phyloP scores from a whole-genome alignment of 805 yeast species.

The Myxozyma neglecta region DNA sequence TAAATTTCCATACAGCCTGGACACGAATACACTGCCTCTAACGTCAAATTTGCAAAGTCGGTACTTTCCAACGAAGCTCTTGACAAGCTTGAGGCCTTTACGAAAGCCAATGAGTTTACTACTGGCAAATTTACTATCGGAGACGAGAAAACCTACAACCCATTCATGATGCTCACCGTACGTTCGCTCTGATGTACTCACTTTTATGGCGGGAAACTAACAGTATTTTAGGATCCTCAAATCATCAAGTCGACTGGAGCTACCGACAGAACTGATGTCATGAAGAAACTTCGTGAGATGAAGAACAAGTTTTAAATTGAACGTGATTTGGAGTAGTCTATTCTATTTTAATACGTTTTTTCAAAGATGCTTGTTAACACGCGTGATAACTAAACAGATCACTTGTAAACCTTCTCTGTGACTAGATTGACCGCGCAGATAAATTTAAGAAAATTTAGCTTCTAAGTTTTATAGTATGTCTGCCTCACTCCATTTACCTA shows the following conservation, averaged over 20 bases:
- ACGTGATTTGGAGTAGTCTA: too few species aligned
- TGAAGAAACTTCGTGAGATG: constrained; percentile 71
- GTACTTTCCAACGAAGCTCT: constrained; percentile 60
- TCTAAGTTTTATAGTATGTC: neutral
- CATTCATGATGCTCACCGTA: constrained; percentile 66
- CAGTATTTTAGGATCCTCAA: constrained; percentile 50
- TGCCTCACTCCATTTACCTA: constrained; percentile 10
- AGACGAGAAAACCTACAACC: constrained; percentile 81
- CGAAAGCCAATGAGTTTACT: constrained; percentile 61
- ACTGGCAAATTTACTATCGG: constrained; percentile 82
- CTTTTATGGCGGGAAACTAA: neutral
- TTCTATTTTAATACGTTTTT: neutral
- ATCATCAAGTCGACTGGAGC: constrained; percentile 62
- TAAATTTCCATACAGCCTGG: constrained; percentile 55
- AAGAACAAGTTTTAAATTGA: constrained; percentile 52
- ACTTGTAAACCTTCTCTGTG: neutral
- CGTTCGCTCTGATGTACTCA: neutral
- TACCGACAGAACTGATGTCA: constrained; percentile 53
- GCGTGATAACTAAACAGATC: neutral
- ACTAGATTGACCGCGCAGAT: neutral
- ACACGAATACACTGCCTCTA: constrained; percentile 88
- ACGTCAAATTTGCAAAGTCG: constrained; percentile 72
- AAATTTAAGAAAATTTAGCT: neutral
- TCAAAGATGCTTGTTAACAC: too few species aligned
- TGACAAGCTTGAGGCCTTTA: constrained; percentile 52